Conservation (phyloP, 2,329 filamentous ascomycete genomes). For the Hypomyces rosellus region DNA sequence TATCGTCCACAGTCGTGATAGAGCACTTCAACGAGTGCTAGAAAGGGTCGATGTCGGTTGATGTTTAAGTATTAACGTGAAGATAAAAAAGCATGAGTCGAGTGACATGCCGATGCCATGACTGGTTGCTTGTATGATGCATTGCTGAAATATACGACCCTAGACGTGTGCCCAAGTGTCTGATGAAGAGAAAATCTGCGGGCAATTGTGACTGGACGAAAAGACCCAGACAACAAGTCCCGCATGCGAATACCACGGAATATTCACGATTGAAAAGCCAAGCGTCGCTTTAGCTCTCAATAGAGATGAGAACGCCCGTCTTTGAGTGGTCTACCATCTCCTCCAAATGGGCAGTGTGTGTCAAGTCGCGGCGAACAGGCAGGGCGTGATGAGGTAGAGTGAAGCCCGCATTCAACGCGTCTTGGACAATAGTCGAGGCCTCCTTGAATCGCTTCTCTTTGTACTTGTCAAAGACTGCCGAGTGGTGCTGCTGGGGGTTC, state of each 20-base stretch:
- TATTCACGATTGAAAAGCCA: too few species aligned
- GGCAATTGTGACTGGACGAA: too few species aligned
- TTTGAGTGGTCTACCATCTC: slow-evolving; percentile 10
- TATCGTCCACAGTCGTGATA: slow-evolving; percentile 6
- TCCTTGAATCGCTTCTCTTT: slow-evolving; percentile 80
- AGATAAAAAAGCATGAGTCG: neutral
- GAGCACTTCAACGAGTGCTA: neutral
- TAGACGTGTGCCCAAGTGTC: too few species aligned
- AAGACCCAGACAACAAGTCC: too few species aligned
- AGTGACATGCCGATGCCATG: too few species aligned
- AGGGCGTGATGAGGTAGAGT: slow-evolving; percentile 36
- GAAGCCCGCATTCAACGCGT: slow-evolving; percentile 60
- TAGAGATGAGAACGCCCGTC: slow-evolving; percentile 25
- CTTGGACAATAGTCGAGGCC: slow-evolving; percentile 72
- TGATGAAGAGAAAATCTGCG: too few species aligned
- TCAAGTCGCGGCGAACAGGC: slow-evolving; percentile 31
- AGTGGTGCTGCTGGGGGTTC: slow-evolving; percentile 72
- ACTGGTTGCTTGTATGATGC: too few species aligned
- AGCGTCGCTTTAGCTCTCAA: slow-evolving; percentile 17
- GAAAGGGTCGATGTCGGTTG: neutral
- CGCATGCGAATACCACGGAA: too few species aligned
- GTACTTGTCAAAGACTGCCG: slow-evolving; percentile 89
- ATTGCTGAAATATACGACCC: too few species aligned
- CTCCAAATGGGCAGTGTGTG: neutral
- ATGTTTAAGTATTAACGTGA: slow-evolving; percentile 1